Evolutionary conservation across 805 yeast genomes (phyloP), one percentile per base, ranked within the genome.

Genomic region (Lipomyces mesembrius): DNA sequence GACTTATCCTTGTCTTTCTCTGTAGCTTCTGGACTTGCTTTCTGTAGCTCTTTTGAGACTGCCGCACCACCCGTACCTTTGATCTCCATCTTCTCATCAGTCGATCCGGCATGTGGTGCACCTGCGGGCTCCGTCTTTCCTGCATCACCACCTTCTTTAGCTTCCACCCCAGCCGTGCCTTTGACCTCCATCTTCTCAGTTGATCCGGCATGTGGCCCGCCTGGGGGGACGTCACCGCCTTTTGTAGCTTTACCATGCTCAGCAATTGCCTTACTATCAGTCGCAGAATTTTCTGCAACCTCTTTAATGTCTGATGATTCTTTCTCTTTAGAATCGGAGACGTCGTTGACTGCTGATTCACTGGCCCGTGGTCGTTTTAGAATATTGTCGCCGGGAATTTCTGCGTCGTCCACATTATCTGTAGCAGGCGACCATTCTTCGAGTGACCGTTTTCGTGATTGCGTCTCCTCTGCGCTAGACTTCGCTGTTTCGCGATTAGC

Each of bases 1-100:
- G 55, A 3, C 11, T n/a, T 25, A 17, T 51, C 57, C 17, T 51
- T 27, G n/a, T n/a, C 54, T 8, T 51, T 55, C 22, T 53, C 29
- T 27, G 59, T 17, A 20, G n/a, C 56, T 14, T 29, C 46, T 12
- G 14, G 22, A 1, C 46, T 37, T n/a, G 17, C 60, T 8, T 51
- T 57, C 32, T 63, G 51, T 27, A 57, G 22, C n/a, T 53, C 54
- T 20, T 37, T 17, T 35, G 59, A 43, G 17, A 22, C 43, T 25
- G 58, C 3, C 7, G 59, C 32, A 14, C 51, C 27, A 22, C 14
- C 25, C 2, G 22, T 57, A 3, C 11, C 11, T 34, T 52, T 46
- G 22, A 14, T 2, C 43, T 34, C 52, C 5, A 29, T 34, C 17
- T 53, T 39, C 32, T 54, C 32, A 7, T 5, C 59, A n/a, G 43